Percentiles rank a stretch among this genome's conserved stretches.
Evolutionary conservation across 2,329 filamentous ascomycete genomes (phyloP).

Genomic region (Stromatinia cepivora): DNA sequence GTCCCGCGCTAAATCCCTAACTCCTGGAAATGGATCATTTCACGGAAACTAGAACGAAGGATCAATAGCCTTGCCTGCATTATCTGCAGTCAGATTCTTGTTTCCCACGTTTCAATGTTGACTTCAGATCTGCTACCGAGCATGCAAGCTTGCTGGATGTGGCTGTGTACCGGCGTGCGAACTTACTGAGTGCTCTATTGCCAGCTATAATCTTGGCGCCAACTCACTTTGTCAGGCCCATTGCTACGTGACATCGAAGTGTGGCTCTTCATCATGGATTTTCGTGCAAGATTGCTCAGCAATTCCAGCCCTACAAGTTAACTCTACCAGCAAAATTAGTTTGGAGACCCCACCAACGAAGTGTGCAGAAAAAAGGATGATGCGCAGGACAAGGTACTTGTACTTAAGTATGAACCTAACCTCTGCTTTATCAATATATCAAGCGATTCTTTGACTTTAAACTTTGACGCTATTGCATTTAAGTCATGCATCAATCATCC

Average conservation of each 20-base stretch:
- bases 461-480: neutral
- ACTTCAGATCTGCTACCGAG: constrained; percentile 28
- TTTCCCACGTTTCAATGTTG: constrained; percentile 28
- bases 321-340: neutral
- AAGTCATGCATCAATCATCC: neutral
- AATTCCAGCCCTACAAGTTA: constrained; percentile 17
- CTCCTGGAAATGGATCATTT: neutral
- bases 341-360: neutral
- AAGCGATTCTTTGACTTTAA: neutral
- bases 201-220: constrained; percentile 15
- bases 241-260: constrained; percentile 17
- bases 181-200: neutral
- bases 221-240: neutral
- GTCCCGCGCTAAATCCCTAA: neutral
- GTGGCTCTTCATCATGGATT: constrained; percentile 15
- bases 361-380: neutral
- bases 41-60: constrained; percentile 24
- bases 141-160: constrained; percentile 24
- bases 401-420: constrained; percentile 4
- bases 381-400: constrained; percentile 1
- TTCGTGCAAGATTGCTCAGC: constrained; percentile 7
- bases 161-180: constrained; percentile 21
- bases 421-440: constrained; percentile 6
- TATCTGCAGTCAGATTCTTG: constrained; percentile 27
- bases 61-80: constrained; percentile 31